Percentiles rank a stretch among this genome's conserved stretches.
These are phyloP conservation scores for Rhododendron ferrugineum DNA, from an alignment of 148 eudicot species.

Conservation along the genomic window DNA sequence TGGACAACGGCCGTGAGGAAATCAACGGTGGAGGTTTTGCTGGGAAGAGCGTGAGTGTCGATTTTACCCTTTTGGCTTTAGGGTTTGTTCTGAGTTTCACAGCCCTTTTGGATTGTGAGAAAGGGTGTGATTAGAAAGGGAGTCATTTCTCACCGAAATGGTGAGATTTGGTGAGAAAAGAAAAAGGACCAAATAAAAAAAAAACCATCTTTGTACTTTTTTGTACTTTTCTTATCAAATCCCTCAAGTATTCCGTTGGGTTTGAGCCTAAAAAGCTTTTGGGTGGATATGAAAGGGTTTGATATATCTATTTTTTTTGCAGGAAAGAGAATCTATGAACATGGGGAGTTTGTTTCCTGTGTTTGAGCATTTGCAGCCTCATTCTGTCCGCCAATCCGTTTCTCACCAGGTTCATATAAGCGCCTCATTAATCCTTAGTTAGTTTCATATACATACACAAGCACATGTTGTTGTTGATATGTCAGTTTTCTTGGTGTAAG, in stretches of 20 bases:
- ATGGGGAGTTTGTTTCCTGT: constrained; percentile 35
- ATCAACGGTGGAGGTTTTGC: constrained; percentile 14
- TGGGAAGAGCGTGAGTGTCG: constrained; percentile 20
- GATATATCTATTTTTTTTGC: constrained; percentile 8
- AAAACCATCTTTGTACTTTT: not conserved
- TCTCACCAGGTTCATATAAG: constrained; percentile 27
- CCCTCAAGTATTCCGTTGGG: not conserved
- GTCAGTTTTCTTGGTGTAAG: not conserved
- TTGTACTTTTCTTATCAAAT: not conserved
- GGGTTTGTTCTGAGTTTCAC: constrained; percentile 14
- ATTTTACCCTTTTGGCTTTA: constrained; percentile 16
- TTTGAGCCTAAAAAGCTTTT: not conserved
- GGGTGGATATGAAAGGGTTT: not conserved
- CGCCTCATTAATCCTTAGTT: not conserved
- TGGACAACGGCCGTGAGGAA: constrained; percentile 31
- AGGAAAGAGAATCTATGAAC: constrained; percentile 36
- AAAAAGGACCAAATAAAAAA: not conserved
- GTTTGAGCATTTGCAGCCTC: constrained; percentile 44
- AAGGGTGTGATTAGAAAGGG: not conserved
- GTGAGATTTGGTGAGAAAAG: too few species aligned
- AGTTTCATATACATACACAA: too few species aligned
- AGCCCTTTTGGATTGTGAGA: not conserved
- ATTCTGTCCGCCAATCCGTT: constrained; percentile 33
- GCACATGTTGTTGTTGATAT: not conserved
- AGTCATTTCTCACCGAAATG: not conserved